Base-by-base conservation (phyloP, 2,329 filamentous ascomycete genomes). In the Diplodia scrobiculata region DNA sequence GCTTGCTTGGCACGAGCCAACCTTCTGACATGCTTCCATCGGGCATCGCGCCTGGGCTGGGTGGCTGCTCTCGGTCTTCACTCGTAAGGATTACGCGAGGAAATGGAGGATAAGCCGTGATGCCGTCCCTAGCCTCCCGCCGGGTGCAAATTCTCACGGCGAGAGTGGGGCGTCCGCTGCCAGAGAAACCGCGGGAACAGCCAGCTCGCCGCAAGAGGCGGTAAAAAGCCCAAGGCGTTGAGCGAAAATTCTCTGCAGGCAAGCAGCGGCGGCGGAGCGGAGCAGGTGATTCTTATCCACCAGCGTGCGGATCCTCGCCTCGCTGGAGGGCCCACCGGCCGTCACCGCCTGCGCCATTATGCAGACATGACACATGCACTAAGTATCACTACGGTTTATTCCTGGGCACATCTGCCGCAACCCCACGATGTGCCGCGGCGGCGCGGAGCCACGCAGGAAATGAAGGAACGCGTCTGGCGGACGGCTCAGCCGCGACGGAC, bases 191-290 rank as follows among this genome's bases (percentile, higher is more conserved):
- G 25, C 58, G 45, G 51, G 58, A 62, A 62, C 58, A 62, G 58
- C 38, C 54, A 45, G 55, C 25, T 25, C 17, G 55, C 32, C 27
- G 55, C 29, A 50, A 50, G 45, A 60, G 55, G 55, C 55, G 55
- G 55, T 60, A 60, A 60, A 48, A 60, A 34, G 29, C 29, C 36
- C 47, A 54, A 54, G 50, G 29, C 36, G 63, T 55, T 65, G 52
- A 65, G 52, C 36, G 53, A 66, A 66, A 66, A 65, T 54, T 66
- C 55, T 66, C 65, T 66, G 65, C 65, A 55, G 54, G 65, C 65
- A 47, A 54, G 41, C 63, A 27, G 48, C 47, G 47, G 59, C 59
- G 63, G 65, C 65, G 65, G 65, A 62, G 65, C 65, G 65, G 65
- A 66, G 65, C 55, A 51, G 47, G 45, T 53, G 55, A 54, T 52